Percentiles rank a stretch among this genome's conserved stretches.
phyloP scores from a whole-genome alignment of 2,329 filamentous ascomycete genomes.

The Albifimbria verrucaria region DNA sequence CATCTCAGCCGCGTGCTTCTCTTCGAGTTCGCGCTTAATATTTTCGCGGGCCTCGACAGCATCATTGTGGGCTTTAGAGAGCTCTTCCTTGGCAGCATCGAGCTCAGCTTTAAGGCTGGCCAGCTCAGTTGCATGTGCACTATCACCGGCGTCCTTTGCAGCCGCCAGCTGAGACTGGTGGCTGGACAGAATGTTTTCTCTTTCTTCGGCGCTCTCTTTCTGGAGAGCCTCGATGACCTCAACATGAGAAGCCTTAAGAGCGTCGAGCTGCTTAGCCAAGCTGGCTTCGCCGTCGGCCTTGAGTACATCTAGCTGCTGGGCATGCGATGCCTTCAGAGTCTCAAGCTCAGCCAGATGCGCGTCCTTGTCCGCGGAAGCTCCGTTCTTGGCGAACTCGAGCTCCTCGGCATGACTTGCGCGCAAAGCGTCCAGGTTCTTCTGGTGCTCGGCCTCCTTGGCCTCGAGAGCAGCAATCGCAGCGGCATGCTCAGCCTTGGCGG shows the following conservation, averaged over 20 bases:
- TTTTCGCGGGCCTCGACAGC: slow-evolving; percentile 43
- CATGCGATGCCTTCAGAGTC: slow-evolving; percentile 52
- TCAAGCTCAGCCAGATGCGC: slow-evolving; percentile 49
- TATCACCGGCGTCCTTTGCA: slow-evolving; percentile 25
- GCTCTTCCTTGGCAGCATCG: slow-evolving; percentile 28
- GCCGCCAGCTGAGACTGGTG: slow-evolving; percentile 28
- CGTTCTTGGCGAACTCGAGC: slow-evolving; percentile 53
- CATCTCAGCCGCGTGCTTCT: slow-evolving; percentile 43
- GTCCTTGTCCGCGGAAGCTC: slow-evolving; percentile 46
- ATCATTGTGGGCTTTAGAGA: slow-evolving; percentile 37
- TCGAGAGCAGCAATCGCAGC: slow-evolving; percentile 44
- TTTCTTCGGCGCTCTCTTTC: slow-evolving; percentile 35
- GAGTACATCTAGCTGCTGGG: slow-evolving; percentile 42
- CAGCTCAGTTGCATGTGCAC: slow-evolving; percentile 26
- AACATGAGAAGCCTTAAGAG: slow-evolving; percentile 41
- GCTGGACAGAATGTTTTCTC: slow-evolving; percentile 26
- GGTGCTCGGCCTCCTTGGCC: slow-evolving; percentile 49
- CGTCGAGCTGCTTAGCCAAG: slow-evolving; percentile 37
- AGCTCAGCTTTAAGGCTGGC: slow-evolving; percentile 27
- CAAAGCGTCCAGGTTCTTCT: slow-evolving; percentile 52
- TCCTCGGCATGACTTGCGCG: slow-evolving; percentile 57
- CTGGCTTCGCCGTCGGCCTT: slow-evolving; percentile 38
- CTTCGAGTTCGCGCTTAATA: slow-evolving; percentile 41
- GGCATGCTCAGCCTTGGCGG: slow-evolving; percentile 40
- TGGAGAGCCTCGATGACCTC: slow-evolving; percentile 39